Evolutionary conservation across 2,329 filamentous ascomycete species (phyloP).

Genomic region (Colletotrichum sp.): DNA sequence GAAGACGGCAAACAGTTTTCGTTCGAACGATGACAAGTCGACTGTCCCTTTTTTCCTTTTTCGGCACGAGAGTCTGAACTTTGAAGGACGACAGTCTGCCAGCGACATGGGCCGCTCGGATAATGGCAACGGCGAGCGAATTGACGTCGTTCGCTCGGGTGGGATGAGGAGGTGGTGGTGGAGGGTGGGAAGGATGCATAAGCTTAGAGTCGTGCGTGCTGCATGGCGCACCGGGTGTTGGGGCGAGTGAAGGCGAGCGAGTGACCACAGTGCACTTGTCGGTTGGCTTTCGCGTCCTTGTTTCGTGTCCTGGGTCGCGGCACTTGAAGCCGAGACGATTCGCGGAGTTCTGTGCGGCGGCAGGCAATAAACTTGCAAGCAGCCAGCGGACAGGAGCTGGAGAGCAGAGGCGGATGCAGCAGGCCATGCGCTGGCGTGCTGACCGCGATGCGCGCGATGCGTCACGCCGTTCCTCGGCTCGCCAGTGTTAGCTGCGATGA

Average conservation of each 20-base stretch:
- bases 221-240: not conserved
- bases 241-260: not conserved
- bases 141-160: not conserved
- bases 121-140: not conserved
- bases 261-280: not conserved
- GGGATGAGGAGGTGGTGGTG: not conserved
- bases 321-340: not conserved
- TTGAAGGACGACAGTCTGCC: not conserved
- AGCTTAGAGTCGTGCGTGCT: not conserved
- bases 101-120: not conserved
- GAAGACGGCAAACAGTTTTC: not conserved
- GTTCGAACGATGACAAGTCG: not conserved
- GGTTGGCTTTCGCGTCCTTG: constrained; percentile 5
- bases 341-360: not conserved
- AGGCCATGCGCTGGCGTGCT: not conserved
- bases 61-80: not conserved
- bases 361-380: not conserved
- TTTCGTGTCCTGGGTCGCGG: constrained; percentile 11
- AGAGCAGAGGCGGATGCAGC: not conserved
- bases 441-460: not conserved
- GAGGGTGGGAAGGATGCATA: not conserved
- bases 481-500: not conserved
- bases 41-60: not conserved
- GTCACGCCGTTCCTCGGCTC: not conserved
- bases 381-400: not conserved